Evolutionary conservation across 2,329 filamentous ascomycete genomes (phyloP).

Genomic region (Diaporthe capsici): DNA sequence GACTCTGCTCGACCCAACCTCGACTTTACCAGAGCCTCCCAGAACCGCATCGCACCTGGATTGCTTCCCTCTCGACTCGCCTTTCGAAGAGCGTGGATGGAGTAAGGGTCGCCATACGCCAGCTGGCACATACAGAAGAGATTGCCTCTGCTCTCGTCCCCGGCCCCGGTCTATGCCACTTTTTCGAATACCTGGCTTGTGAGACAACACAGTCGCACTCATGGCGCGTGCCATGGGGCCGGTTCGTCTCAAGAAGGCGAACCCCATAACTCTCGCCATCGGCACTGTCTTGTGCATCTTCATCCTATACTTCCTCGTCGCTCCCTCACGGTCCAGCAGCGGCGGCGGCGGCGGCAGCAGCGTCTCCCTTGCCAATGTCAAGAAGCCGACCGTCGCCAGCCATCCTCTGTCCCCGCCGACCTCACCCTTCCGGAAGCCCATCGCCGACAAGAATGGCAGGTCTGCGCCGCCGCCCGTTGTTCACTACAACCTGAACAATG

Average conservation of each 20-base stretch:
- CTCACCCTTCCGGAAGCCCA: conserved; percentile 77
- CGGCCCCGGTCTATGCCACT: conserved; percentile 28
- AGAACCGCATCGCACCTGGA: conserved; percentile 1
- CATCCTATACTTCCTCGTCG: conserved; percentile 75
- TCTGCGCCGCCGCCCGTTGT: conserved; percentile 84
- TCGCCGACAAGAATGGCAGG: conserved; percentile 68
- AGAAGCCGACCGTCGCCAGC: conserved; percentile 68
- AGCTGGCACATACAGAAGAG: conserved; percentile 38
- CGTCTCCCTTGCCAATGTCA: conserved; percentile 60
- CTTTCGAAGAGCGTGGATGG: conserved; percentile 38
- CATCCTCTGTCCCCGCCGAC: conserved; percentile 82
- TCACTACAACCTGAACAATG: conserved; percentile 95
- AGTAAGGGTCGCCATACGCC: conserved; percentile 36
- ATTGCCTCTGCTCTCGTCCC: conserved; percentile 21
- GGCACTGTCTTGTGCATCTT: conserved; percentile 80
- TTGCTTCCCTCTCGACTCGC: background rate
- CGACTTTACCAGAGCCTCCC: background rate
- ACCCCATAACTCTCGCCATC: conserved; percentile 80
- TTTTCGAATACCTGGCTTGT: conserved; percentile 11
- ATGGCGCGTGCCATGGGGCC: conserved; percentile 73
- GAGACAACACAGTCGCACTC: conserved; percentile 44
- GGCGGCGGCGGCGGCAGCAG: conserved; percentile 58
- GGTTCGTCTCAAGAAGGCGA: conserved; percentile 84
- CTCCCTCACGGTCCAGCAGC: conserved; percentile 63
- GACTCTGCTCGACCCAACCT: background rate